These are phyloP conservation scores for Spathaspora girioi DNA, from an alignment of 805 yeast genomes.

Conservation along the genomic window DNA sequence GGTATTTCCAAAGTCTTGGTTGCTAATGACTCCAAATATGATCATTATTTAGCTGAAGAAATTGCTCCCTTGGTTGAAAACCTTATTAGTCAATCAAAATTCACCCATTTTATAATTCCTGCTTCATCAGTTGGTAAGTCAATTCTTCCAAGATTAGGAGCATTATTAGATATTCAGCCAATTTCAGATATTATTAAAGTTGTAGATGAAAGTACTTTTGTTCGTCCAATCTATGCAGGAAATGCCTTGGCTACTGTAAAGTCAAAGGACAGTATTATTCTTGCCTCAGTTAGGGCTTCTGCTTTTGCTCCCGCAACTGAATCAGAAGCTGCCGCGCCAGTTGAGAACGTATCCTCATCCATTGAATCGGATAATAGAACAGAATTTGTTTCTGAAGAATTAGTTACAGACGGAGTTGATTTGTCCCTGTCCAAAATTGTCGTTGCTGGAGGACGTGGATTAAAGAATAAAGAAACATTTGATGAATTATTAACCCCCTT, in stretches of 20 bases:
- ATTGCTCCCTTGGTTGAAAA: conserved; percentile 63
- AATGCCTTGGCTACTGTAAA: conserved; percentile 84
- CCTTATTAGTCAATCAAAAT: conserved; percentile 35
- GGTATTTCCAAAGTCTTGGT: conserved; percentile 55
- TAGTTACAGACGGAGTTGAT: conserved; percentile 85
- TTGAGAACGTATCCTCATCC: conserved; percentile 46
- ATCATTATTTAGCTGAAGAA: conserved; percentile 76
- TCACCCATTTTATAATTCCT: conserved; percentile 72
- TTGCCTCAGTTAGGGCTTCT: conserved; percentile 80
- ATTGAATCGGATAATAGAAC: conserved; percentile 37
- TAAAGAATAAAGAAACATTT: conserved; percentile 85
- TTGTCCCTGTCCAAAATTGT: conserved; percentile 77
- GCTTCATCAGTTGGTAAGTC: conserved; percentile 88
- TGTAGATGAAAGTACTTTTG: conserved; percentile 64
- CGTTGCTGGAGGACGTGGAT: conserved; percentile 92
- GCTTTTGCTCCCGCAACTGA: conserved; percentile 51
- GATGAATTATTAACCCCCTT: conserved; percentile 74
- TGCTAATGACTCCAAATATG: conserved; percentile 56
- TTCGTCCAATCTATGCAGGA: conserved; percentile 95
- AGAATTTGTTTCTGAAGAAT: conserved; percentile 72
- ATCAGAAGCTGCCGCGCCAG: conserved; percentile 37
- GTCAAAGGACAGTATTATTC: conserved; percentile 58
- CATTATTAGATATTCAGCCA: conserved; percentile 82
- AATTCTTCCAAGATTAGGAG: conserved; percentile 82
- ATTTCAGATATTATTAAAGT: conserved; percentile 76